Evolutionary conservation across 1,284 basidiomycete species (phyloP).

Genomic region (Heimioporus punctisporus): DNA sequence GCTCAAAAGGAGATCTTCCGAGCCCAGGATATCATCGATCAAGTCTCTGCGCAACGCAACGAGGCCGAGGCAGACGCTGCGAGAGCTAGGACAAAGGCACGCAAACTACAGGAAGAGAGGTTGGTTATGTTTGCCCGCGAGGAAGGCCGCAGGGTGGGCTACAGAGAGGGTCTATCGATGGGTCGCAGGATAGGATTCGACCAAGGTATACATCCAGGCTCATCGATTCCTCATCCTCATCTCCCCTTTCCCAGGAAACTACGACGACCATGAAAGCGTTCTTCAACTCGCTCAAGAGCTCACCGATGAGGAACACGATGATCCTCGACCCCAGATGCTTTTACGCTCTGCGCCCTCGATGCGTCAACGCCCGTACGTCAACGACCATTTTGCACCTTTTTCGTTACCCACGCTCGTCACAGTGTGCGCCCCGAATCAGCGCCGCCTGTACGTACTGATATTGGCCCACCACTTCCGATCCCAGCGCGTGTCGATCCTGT

Average conservation of each 20-base stretch:
- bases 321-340: conserved; percentile 14
- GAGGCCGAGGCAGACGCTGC: conserved; percentile 51
- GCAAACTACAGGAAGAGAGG: conserved; percentile 45
- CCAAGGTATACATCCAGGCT: conserved; percentile 28
- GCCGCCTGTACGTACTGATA: conserved; percentile 30
- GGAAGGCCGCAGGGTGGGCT: conserved; percentile 44
- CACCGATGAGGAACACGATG: conserved; percentile 24
- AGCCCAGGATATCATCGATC: conserved; percentile 47
- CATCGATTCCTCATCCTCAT: conserved; percentile 12
- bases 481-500: conserved; percentile 31
- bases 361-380: conserved; percentile 27
- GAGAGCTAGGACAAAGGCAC: conserved; percentile 42
- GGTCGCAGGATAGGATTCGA: conserved; percentile 36
- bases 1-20: conserved; percentile 49
- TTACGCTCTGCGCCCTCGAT: conserved; percentile 14
- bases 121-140: conserved; percentile 43
- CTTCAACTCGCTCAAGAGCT: conserved; percentile 11
- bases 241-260: conserved; percentile 12
- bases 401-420: conserved; percentile 16
- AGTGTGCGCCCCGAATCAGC: conserved; percentile 30
- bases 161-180: conserved; percentile 39
- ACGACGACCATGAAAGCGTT: conserved; percentile 11
- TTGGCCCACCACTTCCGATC: conserved; percentile 31
- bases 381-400: neutral
- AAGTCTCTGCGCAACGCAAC: conserved; percentile 39